Conservation (phyloP, 805 yeast genomes). For the Candida vartiovaarae region DNA sequence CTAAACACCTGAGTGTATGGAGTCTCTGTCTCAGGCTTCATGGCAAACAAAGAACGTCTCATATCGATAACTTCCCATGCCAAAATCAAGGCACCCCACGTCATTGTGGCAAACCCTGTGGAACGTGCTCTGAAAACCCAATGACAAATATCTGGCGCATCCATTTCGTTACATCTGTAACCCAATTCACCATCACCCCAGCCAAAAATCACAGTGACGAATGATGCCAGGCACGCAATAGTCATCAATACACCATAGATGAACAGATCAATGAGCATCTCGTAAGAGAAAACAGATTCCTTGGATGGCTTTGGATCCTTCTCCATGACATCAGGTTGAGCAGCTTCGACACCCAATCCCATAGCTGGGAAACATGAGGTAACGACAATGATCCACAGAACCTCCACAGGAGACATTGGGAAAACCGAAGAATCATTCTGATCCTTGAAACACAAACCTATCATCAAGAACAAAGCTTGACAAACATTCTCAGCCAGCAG, state of each 20-base stretch:
- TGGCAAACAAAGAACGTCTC: conserved; percentile 60
- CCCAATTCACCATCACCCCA: conserved; percentile 64
- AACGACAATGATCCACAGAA: conserved; percentile 70
- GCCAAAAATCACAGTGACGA: conserved; percentile 61
- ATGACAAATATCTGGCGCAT: conserved; percentile 40
- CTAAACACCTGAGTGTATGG: conserved; percentile 52
- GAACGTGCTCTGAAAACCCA: conserved; percentile 72
- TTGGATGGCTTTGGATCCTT: conserved; percentile 56
- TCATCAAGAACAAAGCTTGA: conserved; percentile 58
- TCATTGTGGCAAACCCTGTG: conserved; percentile 71
- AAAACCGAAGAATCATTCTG: conserved; percentile 62
- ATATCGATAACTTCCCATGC: conserved; percentile 83
- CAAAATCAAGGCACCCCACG: conserved; percentile 75
- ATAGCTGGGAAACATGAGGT: conserved; percentile 81
- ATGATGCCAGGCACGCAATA: conserved; percentile 56
- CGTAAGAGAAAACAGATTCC: conserved; percentile 55
- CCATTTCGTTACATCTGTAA: conserved; percentile 44
- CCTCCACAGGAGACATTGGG: conserved; percentile 76
- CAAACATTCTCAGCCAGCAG: conserved; percentile 67
- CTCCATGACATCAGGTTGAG: conserved; percentile 55
- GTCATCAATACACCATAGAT: conserved; percentile 75
- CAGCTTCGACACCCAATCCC: conserved; percentile 69
- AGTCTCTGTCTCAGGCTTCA: conserved; percentile 54
- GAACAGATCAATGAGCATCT: conserved; percentile 60
- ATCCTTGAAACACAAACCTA: conserved; percentile 70